These are phyloP conservation scores for Apiospora kogelbergensis DNA, from an alignment of 2,329 filamentous ascomycete species.

Conservation along the genomic window DNA sequence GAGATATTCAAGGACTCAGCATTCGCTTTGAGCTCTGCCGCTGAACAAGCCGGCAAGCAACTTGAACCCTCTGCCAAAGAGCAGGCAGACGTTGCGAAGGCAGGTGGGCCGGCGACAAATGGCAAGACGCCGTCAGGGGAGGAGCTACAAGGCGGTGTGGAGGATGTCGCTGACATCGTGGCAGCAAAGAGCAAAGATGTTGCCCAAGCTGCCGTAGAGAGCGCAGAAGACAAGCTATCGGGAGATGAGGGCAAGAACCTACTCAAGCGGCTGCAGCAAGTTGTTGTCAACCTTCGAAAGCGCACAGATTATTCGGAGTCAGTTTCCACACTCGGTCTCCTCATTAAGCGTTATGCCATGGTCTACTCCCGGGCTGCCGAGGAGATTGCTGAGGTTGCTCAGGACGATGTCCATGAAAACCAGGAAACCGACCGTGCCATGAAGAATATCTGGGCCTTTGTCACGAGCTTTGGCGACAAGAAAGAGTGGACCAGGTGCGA, in stretches of 20 bases:
- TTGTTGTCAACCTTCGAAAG: slow-evolving; percentile 71
- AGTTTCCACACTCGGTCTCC: slow-evolving; percentile 71
- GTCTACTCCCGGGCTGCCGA: slow-evolving; percentile 74
- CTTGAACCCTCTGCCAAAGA: slow-evolving; percentile 69
- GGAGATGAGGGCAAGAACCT: slow-evolving; percentile 74
- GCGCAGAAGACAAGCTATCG: slow-evolving; percentile 70
- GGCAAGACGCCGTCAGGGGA: slow-evolving; percentile 51
- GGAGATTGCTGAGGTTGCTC: slow-evolving; percentile 63
- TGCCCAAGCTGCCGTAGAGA: slow-evolving; percentile 55
- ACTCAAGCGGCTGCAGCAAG: slow-evolving; percentile 72
- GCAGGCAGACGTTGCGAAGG: slow-evolving; percentile 49
- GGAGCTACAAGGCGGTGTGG: slow-evolving; percentile 60
- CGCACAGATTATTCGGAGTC: slow-evolving; percentile 83
- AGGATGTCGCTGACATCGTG: slow-evolving; percentile 55
- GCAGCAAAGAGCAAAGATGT: slow-evolving; percentile 40
- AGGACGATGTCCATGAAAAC: slow-evolving; percentile 73
- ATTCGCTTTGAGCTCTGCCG: slow-evolving; percentile 73
- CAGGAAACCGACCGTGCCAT: slow-evolving; percentile 72
- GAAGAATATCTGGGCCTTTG: slow-evolving; percentile 75
- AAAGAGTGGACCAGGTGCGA: slow-evolving; percentile 77
- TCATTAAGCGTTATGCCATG: slow-evolving; percentile 77
- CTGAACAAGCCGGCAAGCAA: slow-evolving; percentile 70
- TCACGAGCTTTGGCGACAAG: slow-evolving; percentile 76
- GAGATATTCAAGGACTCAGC: slow-evolving; percentile 88
- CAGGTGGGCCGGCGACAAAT: slow-evolving; percentile 24